Evolutionary conservation across 2,329 filamentous ascomycete species (phyloP).

Genomic region (Plenodomus biglobosus): DNA sequence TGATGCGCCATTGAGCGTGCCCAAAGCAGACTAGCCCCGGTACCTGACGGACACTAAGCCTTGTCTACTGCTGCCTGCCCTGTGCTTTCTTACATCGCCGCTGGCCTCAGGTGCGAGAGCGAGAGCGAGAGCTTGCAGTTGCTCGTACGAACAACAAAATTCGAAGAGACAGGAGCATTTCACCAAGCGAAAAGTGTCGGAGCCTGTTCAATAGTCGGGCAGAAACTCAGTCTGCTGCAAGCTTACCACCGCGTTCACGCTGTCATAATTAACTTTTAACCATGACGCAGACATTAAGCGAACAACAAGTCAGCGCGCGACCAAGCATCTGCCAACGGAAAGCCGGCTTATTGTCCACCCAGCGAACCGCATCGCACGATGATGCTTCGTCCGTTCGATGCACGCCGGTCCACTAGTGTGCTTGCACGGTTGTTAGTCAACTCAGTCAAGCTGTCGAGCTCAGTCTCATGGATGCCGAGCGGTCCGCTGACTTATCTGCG

Average conservation of each 20-base stretch:
- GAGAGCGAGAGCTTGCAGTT: not conserved
- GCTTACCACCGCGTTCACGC: not conserved
- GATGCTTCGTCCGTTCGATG: slow-evolving; percentile 8
- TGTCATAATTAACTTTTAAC: not conserved
- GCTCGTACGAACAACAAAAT: not conserved
- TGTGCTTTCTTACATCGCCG: not conserved
- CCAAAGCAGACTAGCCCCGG: not conserved
- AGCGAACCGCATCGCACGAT: slow-evolving; percentile 3
- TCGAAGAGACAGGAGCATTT: not conserved
- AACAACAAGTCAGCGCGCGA: slow-evolving; percentile 3
- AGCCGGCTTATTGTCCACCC: slow-evolving; percentile 8
- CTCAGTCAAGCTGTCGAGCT: not conserved
- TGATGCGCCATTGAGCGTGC: not conserved
- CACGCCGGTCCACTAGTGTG: not conserved
- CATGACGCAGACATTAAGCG: slow-evolving; percentile 8
- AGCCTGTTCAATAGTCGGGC: not conserved
- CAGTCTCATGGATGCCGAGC: slow-evolving; percentile 2
- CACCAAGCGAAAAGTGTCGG: not conserved
- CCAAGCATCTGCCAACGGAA: slow-evolving; percentile 5
- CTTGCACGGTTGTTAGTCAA: slow-evolving; percentile 3
- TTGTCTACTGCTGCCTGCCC: not conserved
- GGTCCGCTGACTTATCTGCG: slow-evolving; percentile 12
- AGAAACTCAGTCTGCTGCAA: not conserved
- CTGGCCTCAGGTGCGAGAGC: not conserved
- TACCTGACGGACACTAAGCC: slow-evolving; percentile 4